Evolutionary conservation across 208 protist species (phyloP), one percentile per base, ranked within the genome.

Genomic region (Leishmania guyanensis): DNA sequence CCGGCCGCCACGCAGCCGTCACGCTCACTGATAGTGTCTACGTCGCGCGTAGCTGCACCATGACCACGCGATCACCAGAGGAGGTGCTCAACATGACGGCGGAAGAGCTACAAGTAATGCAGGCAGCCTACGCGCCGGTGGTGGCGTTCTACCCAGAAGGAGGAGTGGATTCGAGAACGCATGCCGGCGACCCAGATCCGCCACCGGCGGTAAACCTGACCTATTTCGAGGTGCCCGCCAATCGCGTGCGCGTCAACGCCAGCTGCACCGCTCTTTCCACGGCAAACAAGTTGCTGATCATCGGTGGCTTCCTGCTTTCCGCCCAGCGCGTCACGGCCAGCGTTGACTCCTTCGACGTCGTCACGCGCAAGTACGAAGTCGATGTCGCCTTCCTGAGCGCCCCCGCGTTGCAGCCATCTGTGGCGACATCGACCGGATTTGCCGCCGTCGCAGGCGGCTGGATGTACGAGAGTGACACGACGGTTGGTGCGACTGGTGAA

Each of bases 311-410:
- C 54, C 58, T 88, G 36, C 78, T 86, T 6, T 78, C 76, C 9
- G 29, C 5, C 36, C 62, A 76, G 64, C 79, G 60, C 29, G 78
- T 83, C 43, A 84, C 86, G 46, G 69, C 69, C 36, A 89, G 83
- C 79, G 80, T 89, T 3, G 86, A 89, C 65, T 77, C 86, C 66
- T 80, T 89, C 54, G 81, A 89, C 46, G 80, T 87, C 20, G 79
- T 84, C 29, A 87, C 86, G 48, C 82, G 75, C 62, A 75, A 85
- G 71, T 89, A 86, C 77, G 84, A 89, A 16, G 0, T 64, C 6
- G 74, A 84, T 53, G 65, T 83, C 29, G 75, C 77, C 39, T 56
- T 51, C 33, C 53, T 87, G 51, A 83, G 70, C 29, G 36, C 26
- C 14, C 80, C 86, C 17, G 83, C 87, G 54, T 17, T 89, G 68